Conservation (phyloP, 1,284 basidiomycete species). For the Erythrobasidium hasegawianum region DNA sequence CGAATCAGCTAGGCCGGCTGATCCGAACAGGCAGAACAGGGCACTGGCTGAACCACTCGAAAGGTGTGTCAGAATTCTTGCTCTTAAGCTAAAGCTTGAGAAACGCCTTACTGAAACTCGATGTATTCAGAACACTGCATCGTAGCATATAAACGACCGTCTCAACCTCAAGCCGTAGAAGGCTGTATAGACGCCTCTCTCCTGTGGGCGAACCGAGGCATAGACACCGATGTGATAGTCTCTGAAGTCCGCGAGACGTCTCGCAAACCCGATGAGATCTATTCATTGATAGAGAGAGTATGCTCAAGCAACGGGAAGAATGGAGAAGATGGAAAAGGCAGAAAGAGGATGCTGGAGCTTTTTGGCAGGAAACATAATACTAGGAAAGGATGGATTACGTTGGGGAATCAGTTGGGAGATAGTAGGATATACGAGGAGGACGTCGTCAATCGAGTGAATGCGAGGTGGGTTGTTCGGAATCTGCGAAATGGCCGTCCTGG, state of each 20-base stretch:
- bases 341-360: conserved; percentile 59
- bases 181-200: conserved; percentile 69
- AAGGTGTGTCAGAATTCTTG: no score
- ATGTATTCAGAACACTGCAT: conserved; percentile 82
- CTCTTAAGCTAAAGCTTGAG: no score
- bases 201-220: conserved; percentile 75
- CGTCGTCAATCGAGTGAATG: conserved; percentile 62
- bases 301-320: conserved; percentile 69
- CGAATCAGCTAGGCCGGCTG: conserved; percentile 92
- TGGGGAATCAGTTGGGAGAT: conserved; percentile 86
- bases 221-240: conserved; percentile 95
- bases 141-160: conserved; percentile 81
- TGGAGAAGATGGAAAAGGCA: conserved; percentile 51
- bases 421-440: conserved; percentile 79
- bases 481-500: neutral
- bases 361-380: conserved; percentile 94
- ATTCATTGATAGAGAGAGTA: conserved; percentile 85
- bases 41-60: conserved; percentile 45
- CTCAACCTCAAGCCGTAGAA: conserved; percentile 52
- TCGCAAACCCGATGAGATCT: conserved; percentile 95
- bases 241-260: conserved; percentile 89
- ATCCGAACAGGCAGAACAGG: conserved; percentile 74
- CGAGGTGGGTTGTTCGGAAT: conserved; percentile 48
- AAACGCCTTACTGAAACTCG: no score
- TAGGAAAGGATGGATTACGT: conserved; percentile 73